Evolutionary conservation across 345 rosid genomes (phyloP), one percentile per base, ranked within the genome.

Genomic region (Ceriops decandra): DNA sequence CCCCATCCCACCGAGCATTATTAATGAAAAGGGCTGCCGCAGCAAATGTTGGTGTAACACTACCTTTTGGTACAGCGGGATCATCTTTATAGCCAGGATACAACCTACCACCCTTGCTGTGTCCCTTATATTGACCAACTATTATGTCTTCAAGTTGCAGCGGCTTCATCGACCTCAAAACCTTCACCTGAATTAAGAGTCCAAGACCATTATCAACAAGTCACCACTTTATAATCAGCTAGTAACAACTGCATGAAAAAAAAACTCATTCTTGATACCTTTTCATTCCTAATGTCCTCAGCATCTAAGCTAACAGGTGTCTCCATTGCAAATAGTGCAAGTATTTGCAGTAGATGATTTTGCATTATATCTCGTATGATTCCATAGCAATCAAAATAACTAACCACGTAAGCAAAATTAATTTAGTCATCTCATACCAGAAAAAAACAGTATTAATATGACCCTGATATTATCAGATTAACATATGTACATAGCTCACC

Each of bases 1-100:
- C 98, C 21, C 97, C 97, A 42, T 93, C 98, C 98, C 98, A 93
- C 72, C 98, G 75, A 21, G 91, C 96, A 47, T 93, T 93, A 69
- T 91, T 82, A 42, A 93, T 84, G 72, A 89, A 93, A 68, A 93
- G 83, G 58, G 96, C 96, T 6, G 98, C 96, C 0, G 97, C 97
- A 0, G 97, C 92, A 79, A 93, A 93, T 65, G 98, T 93, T 21
- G 97, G 97, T 0, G 97, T 89, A 7, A 84, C 66, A 79, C 97
- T 93, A 67, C 73, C 79, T 6, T 82, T 88, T 5, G 95, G 85
- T 59, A 91, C 91, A 0, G 92, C 86, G 49, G 92, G 80, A 73
- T 93, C 97, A 72, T 89, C 96, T 33, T 82, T 85, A 66, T 93
- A 91, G 47, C 77, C 95, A 58, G 84, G 87, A 73, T 83, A 83